A percentile compares a stretch with the other conserved stretches of the same genome.
These are phyloP conservation scores for Chlamydomonas incerta DNA, from an alignment of 139 green algal genomes.

Conservation along the genomic window DNA sequence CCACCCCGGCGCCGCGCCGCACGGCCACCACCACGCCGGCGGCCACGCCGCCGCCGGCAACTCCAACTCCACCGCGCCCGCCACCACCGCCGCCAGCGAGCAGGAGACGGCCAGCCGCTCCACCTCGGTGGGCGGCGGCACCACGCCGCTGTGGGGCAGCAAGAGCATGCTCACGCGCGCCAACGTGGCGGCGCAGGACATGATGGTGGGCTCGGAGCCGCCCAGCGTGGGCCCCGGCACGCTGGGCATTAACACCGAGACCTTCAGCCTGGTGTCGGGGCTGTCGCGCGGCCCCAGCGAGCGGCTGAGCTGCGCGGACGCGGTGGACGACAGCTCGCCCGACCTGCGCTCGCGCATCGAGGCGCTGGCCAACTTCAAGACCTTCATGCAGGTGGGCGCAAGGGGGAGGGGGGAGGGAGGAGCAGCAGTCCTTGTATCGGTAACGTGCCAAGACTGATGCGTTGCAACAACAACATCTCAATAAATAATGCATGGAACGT, in stretches of 20 bases:
- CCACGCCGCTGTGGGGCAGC: neutral
- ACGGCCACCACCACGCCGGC: neutral
- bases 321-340: neutral
- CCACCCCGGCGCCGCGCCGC: neutral
- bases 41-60: neutral
- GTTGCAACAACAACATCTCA: no score
- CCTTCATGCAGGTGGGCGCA: conserved; percentile 47
- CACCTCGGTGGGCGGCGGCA: conserved; percentile 5
- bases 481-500: no score
- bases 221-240: neutral
- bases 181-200: conserved; percentile 34
- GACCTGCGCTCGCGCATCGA: conserved; percentile 45
- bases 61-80: neutral
- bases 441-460: no score
- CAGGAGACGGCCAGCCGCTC: neutral
- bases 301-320: neutral
- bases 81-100: conserved; percentile 1
- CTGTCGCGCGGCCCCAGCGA: conserved; percentile 14
- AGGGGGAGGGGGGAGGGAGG: no score
- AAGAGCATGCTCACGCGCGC: conserved; percentile 13
- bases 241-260: neutral
- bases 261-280: conserved; percentile 22
- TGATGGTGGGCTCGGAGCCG: neutral
- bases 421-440: no score
- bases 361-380: conserved; percentile 48